These are phyloP conservation scores for Raphidocelis subcapitata DNA, from an alignment of 139 green algal genomes.

Conservation along the genomic window DNA sequence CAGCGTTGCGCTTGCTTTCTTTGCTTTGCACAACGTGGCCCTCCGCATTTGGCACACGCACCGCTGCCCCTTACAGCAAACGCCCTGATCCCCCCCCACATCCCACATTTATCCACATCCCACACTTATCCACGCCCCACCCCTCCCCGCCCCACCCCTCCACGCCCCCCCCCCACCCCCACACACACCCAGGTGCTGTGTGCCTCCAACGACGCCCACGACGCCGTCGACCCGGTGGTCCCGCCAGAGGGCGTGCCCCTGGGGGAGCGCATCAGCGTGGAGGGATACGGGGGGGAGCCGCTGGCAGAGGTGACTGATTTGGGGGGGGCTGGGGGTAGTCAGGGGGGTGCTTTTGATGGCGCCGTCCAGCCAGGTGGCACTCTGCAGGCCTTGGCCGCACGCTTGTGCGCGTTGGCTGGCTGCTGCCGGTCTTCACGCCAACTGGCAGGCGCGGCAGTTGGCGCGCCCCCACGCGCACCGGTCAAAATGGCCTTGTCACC, in stretches of 20 bases:
- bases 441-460: too few relatives aligned
- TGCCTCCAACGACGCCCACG: conserved; percentile 79
- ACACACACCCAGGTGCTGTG: conserved; percentile 67
- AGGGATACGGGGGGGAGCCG: conserved; percentile 54
- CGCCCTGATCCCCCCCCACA: background rate
- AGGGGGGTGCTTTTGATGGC: too few relatives aligned
- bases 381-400: too few relatives aligned
- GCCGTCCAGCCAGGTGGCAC: too few relatives aligned
- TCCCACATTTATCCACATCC: background rate
- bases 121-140: background rate
- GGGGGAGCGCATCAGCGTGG: conserved; percentile 76
- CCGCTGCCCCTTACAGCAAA: too few relatives aligned
- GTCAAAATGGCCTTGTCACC: too few relatives aligned
- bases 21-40: too few relatives aligned
- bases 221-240: conserved; percentile 79
- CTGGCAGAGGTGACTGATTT: conserved; percentile 53
- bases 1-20: too few relatives aligned
- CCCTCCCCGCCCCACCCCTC: background rate
- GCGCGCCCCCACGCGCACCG: too few relatives aligned
- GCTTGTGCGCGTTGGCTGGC: conserved; percentile 87
- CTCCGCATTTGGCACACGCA: too few relatives aligned
- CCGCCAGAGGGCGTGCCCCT: conserved; percentile 76
- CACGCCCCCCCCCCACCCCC: background rate
- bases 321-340: too few relatives aligned
- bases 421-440: conserved; percentile 74